phyloP scores from a whole-genome alignment of 768 basidiomycete genomes.

The Suillus spraguei region DNA sequence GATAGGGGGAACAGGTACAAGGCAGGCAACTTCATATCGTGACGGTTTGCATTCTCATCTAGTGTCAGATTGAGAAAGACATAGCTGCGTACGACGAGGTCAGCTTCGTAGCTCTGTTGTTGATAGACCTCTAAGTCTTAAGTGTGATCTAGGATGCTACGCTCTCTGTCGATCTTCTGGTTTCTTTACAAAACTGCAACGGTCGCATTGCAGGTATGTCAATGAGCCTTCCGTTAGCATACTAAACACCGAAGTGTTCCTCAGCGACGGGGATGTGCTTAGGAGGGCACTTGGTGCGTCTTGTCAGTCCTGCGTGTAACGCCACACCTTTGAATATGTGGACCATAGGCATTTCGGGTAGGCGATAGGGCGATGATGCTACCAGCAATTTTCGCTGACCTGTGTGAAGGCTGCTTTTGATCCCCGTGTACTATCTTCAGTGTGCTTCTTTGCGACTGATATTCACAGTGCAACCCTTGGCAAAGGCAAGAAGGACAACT shows the following conservation, averaged over 20 bases:
- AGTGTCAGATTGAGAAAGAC: slow-evolving; percentile 80
- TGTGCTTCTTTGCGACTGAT: slow-evolving; percentile 96
- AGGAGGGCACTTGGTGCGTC: slow-evolving; percentile 77
- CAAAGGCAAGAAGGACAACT: slow-evolving; percentile 81
- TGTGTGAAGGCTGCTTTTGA: slow-evolving; percentile 81
- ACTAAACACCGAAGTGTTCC: slow-evolving; percentile 13
- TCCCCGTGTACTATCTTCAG: slow-evolving; percentile 74
- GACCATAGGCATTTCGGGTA: slow-evolving; percentile 54
- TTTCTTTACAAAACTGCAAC: slow-evolving; percentile 78
- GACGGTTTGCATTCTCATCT: slow-evolving; percentile 10
- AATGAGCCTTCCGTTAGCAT: neutral
- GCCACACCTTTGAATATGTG: slow-evolving; percentile 8
- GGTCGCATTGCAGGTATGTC: slow-evolving; percentile 82
- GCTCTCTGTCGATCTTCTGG: slow-evolving; percentile 74
- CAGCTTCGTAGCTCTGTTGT: slow-evolving; percentile 3
- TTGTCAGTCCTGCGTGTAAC: neutral
- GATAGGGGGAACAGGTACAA: slow-evolving; percentile 95
- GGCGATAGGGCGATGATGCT: slow-evolving; percentile 13
- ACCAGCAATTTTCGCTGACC: slow-evolving; percentile 10
- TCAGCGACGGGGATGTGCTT: slow-evolving; percentile 90
- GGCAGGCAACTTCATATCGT: slow-evolving; percentile 37
- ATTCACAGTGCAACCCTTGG: slow-evolving; percentile 89
- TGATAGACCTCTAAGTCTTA: neutral
- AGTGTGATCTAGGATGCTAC: slow-evolving; percentile 66
- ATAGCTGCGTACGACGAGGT: slow-evolving; percentile 90